Percentiles rank a stretch among this genome's conserved stretches.
Conservation (phyloP, 176 grass and related monocot genomes). For the Juncus inflexus region DNA sequence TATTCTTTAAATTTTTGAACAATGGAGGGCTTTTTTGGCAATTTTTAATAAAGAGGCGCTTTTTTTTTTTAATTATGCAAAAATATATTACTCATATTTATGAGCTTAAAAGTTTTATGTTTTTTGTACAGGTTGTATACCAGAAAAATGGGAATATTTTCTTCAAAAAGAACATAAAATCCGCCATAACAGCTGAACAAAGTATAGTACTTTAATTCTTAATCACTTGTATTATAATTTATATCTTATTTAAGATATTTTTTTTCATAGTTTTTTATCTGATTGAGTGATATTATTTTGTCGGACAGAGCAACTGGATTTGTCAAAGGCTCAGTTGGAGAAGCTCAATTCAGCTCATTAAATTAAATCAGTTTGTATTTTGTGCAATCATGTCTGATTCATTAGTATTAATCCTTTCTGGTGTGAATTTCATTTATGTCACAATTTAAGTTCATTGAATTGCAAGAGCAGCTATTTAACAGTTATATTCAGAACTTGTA, state of each 20-base stretch:
- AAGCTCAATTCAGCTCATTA: slow-evolving; percentile 23
- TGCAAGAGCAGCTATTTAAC: too few relatives aligned
- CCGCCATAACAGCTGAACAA: slow-evolving; percentile 36
- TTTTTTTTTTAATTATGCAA: too few relatives aligned
- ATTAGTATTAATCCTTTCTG: background rate
- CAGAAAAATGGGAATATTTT: slow-evolving; percentile 44
- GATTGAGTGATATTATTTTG: background rate
- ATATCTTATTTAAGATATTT: too few relatives aligned
- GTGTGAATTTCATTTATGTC: background rate
- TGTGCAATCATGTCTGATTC: background rate
- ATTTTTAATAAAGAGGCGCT: too few relatives aligned
- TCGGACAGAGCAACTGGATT: slow-evolving; percentile 38
- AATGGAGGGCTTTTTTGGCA: too few relatives aligned
- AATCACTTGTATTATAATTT: background rate
- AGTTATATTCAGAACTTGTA: too few relatives aligned
- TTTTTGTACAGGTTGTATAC: slow-evolving; percentile 33
- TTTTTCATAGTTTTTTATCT: background rate
- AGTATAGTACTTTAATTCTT: slow-evolving; percentile 28
- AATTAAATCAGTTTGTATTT: background rate
- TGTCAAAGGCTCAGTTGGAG: slow-evolving; percentile 38
- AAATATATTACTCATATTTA: background rate
- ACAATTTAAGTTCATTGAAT: background rate
- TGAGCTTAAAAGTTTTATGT: slow-evolving; percentile 8
- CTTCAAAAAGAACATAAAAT: slow-evolving; percentile 34
- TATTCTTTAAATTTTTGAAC: background rate